Base-by-base conservation (phyloP, 2,329 filamentous ascomycete species). In the Alternaria brassicicola region DNA sequence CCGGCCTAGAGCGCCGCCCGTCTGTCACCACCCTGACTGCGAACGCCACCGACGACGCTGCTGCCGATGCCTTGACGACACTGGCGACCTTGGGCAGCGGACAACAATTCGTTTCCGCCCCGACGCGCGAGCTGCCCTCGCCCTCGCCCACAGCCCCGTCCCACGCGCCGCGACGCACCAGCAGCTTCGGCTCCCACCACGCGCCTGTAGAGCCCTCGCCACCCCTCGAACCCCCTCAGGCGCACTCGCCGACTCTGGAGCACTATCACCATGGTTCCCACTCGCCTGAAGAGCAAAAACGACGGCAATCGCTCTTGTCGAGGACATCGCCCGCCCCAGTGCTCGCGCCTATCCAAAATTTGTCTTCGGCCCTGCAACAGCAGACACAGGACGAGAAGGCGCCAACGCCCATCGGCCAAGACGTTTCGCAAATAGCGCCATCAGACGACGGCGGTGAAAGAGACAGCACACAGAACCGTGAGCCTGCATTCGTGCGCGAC, bases 211-310 rank as follows among this genome's bases (percentile, higher is more conserved):
- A 80, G 64, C 74, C 79, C 10, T 73, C 73, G 51, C 75, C 78
- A 53, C 77, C 78, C 50, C 56, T 70, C 25, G 70, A 76, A 9
- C 66, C 60, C 47, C 68, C 70, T 25, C 71, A 75, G 23, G 39
- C 61, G 25, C 77, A 72, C 68, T 82, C 80, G 25, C 80, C 81
- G 4, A 79, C 80, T 2, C 76, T 82, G 42, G 78, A 82, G 23
- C 80, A 81, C 45, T 82, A 82, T 65, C 80, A 80, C 60, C 77
- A 81, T 61, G 74, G 75, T 42, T 80, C 79, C 36, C 73, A 73
- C 35, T 82, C 80, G 45, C 80, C 80, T 38, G 78, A 81, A 58
- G 77, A 79, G 63, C 73, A 75, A 51, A 64, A 65, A 45, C 71
- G 77, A n/a, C 72, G 76, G 41, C 79, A 68, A 62, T 79, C 66